These are phyloP conservation scores for Pseudocercospora eumusae DNA, from an alignment of 2,329 filamentous ascomycete species.

Conservation along the genomic window DNA sequence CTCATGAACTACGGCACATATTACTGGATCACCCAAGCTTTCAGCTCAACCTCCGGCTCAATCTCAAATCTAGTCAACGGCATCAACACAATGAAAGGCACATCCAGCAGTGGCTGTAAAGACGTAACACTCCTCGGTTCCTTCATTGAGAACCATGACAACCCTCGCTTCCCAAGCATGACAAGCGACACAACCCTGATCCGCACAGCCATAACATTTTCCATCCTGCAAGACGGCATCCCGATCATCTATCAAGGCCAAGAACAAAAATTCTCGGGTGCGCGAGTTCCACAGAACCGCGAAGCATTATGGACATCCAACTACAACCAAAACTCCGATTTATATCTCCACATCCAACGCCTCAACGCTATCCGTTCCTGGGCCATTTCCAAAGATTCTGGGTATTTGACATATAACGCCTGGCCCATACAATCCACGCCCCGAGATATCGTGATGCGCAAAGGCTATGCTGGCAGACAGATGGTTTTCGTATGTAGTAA, in stretches of 20 bases:
- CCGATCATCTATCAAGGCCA: constrained; percentile 66
- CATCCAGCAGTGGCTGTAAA: constrained; percentile 31
- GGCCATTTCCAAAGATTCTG: constrained; percentile 42
- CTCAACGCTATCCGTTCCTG: constrained; percentile 55
- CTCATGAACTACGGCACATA: constrained; percentile 51
- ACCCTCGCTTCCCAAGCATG: constrained; percentile 44
- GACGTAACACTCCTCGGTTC: constrained; percentile 43
- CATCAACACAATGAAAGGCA: constrained; percentile 32
- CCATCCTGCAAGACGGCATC: constrained; percentile 60
- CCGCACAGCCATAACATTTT: constrained; percentile 62
- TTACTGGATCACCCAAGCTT: constrained; percentile 40
- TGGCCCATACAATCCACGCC: constrained; percentile 42
- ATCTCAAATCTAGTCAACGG: constrained; percentile 42
- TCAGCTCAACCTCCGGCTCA: constrained; percentile 38
- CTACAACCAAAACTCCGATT: constrained; percentile 43
- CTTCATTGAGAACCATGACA: constrained; percentile 44
- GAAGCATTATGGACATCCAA: constrained; percentile 42
- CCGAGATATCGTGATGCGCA: constrained; percentile 48
- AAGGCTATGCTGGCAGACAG: constrained; percentile 43
- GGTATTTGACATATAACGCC: constrained; percentile 45
- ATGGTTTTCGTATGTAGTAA: constrained; percentile 41
- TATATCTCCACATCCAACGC: constrained; percentile 44
- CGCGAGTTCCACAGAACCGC: constrained; percentile 39
- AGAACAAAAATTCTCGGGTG: constrained; percentile 57
- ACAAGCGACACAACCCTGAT: constrained; percentile 57